Percentiles rank a stretch among this genome's conserved stretches.
Evolutionary conservation across 1,284 basidiomycete genomes (phyloP).

Genomic region (Apiotrichum domesticum): DNA sequence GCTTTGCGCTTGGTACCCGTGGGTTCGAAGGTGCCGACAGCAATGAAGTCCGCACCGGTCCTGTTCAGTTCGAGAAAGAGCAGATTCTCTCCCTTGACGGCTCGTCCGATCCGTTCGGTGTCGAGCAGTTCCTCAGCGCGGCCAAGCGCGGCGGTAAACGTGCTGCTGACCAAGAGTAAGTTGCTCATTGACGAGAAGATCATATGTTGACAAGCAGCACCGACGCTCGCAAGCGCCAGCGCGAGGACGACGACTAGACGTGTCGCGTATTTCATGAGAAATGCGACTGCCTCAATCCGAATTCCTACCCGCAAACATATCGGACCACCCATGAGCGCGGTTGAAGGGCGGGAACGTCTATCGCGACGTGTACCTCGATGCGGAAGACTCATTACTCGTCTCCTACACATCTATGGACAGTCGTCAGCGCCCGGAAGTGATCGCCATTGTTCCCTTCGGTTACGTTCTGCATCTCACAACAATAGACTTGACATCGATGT

Average conservation of each 20-base stretch:
- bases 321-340: too few relatives aligned
- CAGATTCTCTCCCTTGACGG: slow-evolving; percentile 50
- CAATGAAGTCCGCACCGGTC: slow-evolving; percentile 71
- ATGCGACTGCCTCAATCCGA: neutral
- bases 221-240: slow-evolving; percentile 18
- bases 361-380: too few relatives aligned
- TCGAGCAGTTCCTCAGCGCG: slow-evolving; percentile 94
- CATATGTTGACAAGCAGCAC: slow-evolving; percentile 10
- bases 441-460: too few relatives aligned
- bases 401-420: too few relatives aligned
- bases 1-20: slow-evolving; percentile 78
- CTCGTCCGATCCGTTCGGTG: slow-evolving; percentile 82
- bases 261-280: neutral
- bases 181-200: neutral
- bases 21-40: slow-evolving; percentile 72
- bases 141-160: slow-evolving; percentile 91
- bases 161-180: slow-evolving; percentile 49
- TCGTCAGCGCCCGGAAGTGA: too few relatives aligned
- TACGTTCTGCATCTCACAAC: too few relatives aligned
- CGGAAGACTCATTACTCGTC: too few relatives aligned
- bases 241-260: slow-evolving; percentile 13
- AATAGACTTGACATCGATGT: too few relatives aligned
- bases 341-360: too few relatives aligned
- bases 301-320: too few relatives aligned
- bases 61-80: slow-evolving; percentile 99